Evolutionary conservation across 345 rosid species (phyloP).

Genomic region (Clarkia xantiana): DNA sequence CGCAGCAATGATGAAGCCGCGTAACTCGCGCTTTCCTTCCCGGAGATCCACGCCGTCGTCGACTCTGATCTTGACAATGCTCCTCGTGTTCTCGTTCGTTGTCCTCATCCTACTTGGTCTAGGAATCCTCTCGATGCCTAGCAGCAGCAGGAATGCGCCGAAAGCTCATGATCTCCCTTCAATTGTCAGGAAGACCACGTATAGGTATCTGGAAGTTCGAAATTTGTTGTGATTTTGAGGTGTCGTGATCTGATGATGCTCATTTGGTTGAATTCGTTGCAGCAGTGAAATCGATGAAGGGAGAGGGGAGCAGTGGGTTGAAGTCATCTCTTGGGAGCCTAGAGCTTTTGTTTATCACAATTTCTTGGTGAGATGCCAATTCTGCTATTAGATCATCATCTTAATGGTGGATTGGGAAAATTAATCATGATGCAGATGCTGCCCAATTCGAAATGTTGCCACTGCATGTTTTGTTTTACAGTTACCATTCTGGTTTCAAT

Average conservation of each 20-base stretch:
- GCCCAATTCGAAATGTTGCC: too few species aligned
- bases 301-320: conserved; percentile 59
- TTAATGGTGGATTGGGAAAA: too few species aligned
- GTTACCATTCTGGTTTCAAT: not conserved
- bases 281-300: conserved; percentile 35
- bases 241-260: conserved; percentile 8
- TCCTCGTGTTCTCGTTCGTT: conserved; percentile 53
- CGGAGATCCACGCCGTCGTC: conserved; percentile 47
- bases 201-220: not conserved
- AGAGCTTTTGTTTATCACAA: conserved; percentile 72
- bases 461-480: not conserved
- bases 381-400: too few species aligned
- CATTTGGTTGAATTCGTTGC: conserved; percentile 1
- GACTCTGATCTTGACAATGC: conserved; percentile 27
- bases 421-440: not conserved
- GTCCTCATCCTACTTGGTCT: conserved; percentile 57
- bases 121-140: conserved; percentile 62
- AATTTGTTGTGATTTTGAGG: conserved; percentile 5
- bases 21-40: conserved; percentile 40
- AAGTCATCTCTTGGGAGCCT: conserved; percentile 90
- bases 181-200: conserved; percentile 13
- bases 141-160: conserved; percentile 28
- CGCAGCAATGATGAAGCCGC: conserved; percentile 6
- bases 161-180: conserved; percentile 62
- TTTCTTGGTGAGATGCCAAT: conserved; percentile 48